These are phyloP conservation scores for Plasmopara viticola DNA, from an alignment of 352 stramenopile species.

Conservation along the genomic window DNA sequence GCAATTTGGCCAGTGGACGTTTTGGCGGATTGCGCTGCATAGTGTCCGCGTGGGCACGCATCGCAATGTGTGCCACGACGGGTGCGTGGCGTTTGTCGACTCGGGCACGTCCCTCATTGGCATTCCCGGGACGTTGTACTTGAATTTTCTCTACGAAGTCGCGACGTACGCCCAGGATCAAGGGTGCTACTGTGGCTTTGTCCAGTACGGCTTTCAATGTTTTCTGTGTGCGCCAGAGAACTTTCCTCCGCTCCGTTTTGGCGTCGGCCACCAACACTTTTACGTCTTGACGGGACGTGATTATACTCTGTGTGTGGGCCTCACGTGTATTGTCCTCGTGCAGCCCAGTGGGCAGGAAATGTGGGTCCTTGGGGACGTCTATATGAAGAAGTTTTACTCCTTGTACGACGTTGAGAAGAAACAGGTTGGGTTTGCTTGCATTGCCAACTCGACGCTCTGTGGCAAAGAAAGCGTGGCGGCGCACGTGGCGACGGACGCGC, in stretches of 20 bases:
- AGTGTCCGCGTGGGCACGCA: slow-evolving; percentile 47
- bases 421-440: slow-evolving; percentile 79
- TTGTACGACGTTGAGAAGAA: slow-evolving; percentile 88
- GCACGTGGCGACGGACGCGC: slow-evolving; percentile 5
- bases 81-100: slow-evolving; percentile 92
- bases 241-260: slow-evolving; percentile 63
- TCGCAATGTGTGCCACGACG: slow-evolving; percentile 37
- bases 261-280: slow-evolving; percentile 52
- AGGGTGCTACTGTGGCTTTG: slow-evolving; percentile 74
- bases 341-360: slow-evolving; percentile 80
- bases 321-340: slow-evolving; percentile 70
- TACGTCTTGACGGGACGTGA: slow-evolving; percentile 61
- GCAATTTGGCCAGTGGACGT: slow-evolving; percentile 80
- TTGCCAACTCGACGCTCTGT: slow-evolving; percentile 38
- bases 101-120: slow-evolving; percentile 95
- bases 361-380: slow-evolving; percentile 96
- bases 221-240: slow-evolving; percentile 59
- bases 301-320: slow-evolving; percentile 74
- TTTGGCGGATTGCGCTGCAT: slow-evolving; percentile 70
- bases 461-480: slow-evolving; percentile 18
- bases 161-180: slow-evolving; percentile 49
- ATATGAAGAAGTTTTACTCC: slow-evolving; percentile 95
- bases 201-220: slow-evolving; percentile 78
- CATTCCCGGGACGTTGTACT: slow-evolving; percentile 80
- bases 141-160: slow-evolving; percentile 68